Percentiles rank a stretch among this genome's conserved stretches.
phyloP scores from a whole-genome alignment of 1,284 basidiomycete species.

The Clitocybe nebularis region DNA sequence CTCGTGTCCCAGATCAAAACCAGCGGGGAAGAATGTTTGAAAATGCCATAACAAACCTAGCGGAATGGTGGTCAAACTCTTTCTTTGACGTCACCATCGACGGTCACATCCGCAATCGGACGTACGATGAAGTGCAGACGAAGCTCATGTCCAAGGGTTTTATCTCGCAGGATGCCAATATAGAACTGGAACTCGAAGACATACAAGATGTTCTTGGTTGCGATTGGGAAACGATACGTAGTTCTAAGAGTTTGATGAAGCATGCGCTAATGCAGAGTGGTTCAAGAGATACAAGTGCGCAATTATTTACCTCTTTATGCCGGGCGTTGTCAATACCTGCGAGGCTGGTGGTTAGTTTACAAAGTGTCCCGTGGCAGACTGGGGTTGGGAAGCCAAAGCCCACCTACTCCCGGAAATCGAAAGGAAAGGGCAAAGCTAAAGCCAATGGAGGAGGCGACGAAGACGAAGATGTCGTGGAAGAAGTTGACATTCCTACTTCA shows the following conservation, averaged over 20 bases:
- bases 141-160: conserved; percentile 34
- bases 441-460: conserved; percentile 21
- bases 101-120: conserved; percentile 70
- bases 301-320: conserved; percentile 90
- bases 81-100: conserved; percentile 66
- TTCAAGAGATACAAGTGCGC: conserved; percentile 84
- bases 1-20: conserved; percentile 75
- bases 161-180: conserved; percentile 23
- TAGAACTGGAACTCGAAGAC: conserved; percentile 31
- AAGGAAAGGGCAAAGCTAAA: conserved; percentile 24
- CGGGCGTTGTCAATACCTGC: conserved; percentile 86
- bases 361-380: conserved; percentile 85
- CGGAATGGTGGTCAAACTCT: conserved; percentile 76
- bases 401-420: conserved; percentile 34
- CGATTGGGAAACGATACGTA: conserved; percentile 68
- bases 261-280: conserved; percentile 80
- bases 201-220: conserved; percentile 47
- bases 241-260: conserved; percentile 85
- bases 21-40: conserved; percentile 86
- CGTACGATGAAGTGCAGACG: conserved; percentile 67
- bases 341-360: conserved; percentile 85
- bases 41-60: conserved; percentile 67
- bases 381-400: conserved; percentile 51
- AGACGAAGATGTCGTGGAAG: conserved; percentile 36
- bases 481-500: conserved; percentile 26